phyloP scores from a whole-genome alignment of 1,284 basidiomycete species.

The Bjerkandera adusta region DNA sequence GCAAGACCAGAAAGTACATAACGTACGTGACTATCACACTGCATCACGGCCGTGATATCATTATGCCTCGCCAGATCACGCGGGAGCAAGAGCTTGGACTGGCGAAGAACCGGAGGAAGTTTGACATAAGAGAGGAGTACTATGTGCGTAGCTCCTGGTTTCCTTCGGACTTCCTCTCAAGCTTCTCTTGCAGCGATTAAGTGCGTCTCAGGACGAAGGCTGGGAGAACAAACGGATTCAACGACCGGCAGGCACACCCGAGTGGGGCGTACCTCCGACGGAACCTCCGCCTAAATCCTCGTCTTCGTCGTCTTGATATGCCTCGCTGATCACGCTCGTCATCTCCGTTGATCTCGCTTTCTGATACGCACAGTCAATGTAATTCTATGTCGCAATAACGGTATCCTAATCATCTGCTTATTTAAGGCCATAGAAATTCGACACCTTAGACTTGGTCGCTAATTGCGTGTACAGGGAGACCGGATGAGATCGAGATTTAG shows the following conservation, averaged over 20 bases:
- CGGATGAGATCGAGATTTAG: too few relatives aligned
- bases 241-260: conserved; percentile 79
- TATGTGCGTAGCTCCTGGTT: conserved; percentile 63
- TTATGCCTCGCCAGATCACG: conserved; percentile 47
- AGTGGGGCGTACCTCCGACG: conserved; percentile 84
- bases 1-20: conserved; percentile 76
- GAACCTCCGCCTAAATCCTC: conserved; percentile 35
- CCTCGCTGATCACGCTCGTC: too few relatives aligned
- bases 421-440: too few relatives aligned
- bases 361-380: too few relatives aligned
- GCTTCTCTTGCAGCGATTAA: conserved; percentile 53
- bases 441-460: too few relatives aligned
- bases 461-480: too few relatives aligned
- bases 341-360: too few relatives aligned
- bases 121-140: conserved; percentile 95
- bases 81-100: conserved; percentile 86
- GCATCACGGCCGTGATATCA: background rate
- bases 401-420: too few relatives aligned
- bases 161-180: conserved; percentile 9
- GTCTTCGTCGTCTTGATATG: too few relatives aligned
- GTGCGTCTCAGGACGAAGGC: conserved; percentile 59
- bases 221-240: conserved; percentile 89
- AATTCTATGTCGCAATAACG: too few relatives aligned
- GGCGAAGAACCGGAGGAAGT: conserved; percentile 77
- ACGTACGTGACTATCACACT: conserved; percentile 41